A percentile compares a stretch with the other conserved stretches of the same genome.
phyloP scores from a whole-genome alignment of 2,329 filamentous ascomycete genomes.

The Cladosporium sp. region DNA sequence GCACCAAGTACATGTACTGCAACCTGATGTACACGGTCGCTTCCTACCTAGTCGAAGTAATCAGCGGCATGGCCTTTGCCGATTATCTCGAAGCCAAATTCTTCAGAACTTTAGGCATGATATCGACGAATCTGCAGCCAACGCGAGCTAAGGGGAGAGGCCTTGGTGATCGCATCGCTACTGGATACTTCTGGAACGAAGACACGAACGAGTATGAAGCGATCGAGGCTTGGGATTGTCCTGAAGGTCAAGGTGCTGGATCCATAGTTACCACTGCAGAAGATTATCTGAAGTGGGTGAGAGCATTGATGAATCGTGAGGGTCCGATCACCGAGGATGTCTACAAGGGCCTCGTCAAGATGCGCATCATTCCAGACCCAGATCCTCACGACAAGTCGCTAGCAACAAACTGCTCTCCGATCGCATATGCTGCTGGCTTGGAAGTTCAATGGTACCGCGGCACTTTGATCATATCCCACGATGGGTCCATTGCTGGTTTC shows the following conservation, averaged over 20 bases:
- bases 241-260: conserved; percentile 41
- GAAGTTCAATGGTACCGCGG: conserved; percentile 30
- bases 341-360: conserved; percentile 23
- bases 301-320: conserved; percentile 28
- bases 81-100: conserved; percentile 40
- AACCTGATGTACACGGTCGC: conserved; percentile 49
- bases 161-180: conserved; percentile 34
- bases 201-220: conserved; percentile 39
- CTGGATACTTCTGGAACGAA: conserved; percentile 9
- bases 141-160: conserved; percentile 18
- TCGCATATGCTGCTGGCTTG: conserved; percentile 25
- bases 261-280: conserved; percentile 35
- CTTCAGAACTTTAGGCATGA: conserved; percentile 48
- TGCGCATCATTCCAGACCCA: conserved; percentile 22
- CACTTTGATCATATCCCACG: conserved; percentile 27
- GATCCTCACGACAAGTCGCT: conserved; percentile 14
- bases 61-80: conserved; percentile 37
- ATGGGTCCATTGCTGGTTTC: conserved; percentile 29
- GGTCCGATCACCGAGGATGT: conserved; percentile 23
- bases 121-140: conserved; percentile 36
- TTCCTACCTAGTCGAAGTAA: conserved; percentile 44
- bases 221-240: conserved; percentile 26
- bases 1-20: conserved; percentile 46
- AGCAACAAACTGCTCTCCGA: conserved; percentile 19
- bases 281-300: conserved; percentile 31